Percentiles rank a stretch among this genome's conserved stretches.
Conservation (phyloP, 768 basidiomycete genomes). For the Tricholoma terreum region DNA sequence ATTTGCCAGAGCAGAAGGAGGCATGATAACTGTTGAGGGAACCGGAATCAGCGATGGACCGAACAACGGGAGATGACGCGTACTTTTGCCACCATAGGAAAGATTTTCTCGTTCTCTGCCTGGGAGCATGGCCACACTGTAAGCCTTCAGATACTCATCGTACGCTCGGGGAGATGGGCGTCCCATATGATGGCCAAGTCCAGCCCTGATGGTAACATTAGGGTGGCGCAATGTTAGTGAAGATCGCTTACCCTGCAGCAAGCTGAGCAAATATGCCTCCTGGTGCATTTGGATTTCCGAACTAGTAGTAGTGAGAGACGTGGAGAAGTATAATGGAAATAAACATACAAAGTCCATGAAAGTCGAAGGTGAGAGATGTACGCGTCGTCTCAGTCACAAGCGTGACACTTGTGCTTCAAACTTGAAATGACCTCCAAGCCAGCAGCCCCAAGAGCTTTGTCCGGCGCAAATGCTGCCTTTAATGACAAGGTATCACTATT, state of each 20-base stretch:
- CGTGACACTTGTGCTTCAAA: slow-evolving; percentile 25
- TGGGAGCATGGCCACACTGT: slow-evolving; percentile 92
- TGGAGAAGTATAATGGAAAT: not conserved
- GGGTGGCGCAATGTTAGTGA: not conserved
- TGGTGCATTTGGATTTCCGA: slow-evolving; percentile 49
- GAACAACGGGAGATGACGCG: slow-evolving; percentile 19
- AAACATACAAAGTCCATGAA: slow-evolving; percentile 46
- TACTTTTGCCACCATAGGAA: slow-evolving; percentile 96
- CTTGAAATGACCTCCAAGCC: slow-evolving; percentile 34
- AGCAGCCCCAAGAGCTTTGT: slow-evolving; percentile 42
- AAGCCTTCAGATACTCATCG: slow-evolving; percentile 92
- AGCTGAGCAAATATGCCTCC: slow-evolving; percentile 65
- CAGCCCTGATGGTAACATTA: slow-evolving; percentile 40
- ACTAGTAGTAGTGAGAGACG: slow-evolving; percentile 23
- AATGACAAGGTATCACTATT: slow-evolving; percentile 69
- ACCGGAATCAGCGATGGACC: slow-evolving; percentile 7
- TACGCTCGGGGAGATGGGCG: slow-evolving; percentile 70
- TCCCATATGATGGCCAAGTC: slow-evolving; percentile 43
- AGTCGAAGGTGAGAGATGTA: not conserved
- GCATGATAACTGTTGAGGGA: slow-evolving; percentile 81
- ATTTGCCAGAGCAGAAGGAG: slow-evolving; percentile 88
- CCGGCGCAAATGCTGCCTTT: slow-evolving; percentile 73
- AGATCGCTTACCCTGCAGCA: slow-evolving; percentile 44
- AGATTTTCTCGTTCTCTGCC: slow-evolving; percentile 85
- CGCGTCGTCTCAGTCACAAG: slow-evolving; percentile 1